A percentile compares a stretch with the other conserved stretches of the same genome.
phyloP scores from a whole-genome alignment of 2,329 filamentous ascomycete genomes.

The Mariannaea elegans region DNA sequence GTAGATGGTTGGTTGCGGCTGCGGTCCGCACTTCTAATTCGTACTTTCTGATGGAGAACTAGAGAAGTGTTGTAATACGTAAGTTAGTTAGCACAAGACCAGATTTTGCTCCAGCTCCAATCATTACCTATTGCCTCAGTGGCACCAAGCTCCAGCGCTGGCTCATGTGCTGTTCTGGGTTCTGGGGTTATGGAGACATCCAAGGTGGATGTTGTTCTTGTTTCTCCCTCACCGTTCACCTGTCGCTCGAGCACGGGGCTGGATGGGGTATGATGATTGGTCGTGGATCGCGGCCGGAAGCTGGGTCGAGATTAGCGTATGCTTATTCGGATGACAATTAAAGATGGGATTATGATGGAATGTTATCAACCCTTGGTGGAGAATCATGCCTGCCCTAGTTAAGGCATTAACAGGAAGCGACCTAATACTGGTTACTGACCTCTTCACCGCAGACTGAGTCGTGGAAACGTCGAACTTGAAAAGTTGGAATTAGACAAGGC shows the following conservation, averaged over 20 bases:
- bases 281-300: slow-evolving; percentile 20
- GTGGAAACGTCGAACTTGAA: background rate
- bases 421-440: background rate
- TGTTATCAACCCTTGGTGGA: slow-evolving; percentile 8
- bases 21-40: too few species aligned
- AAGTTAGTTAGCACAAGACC: background rate
- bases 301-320: slow-evolving; percentile 39
- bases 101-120: background rate
- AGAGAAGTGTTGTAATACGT: background rate
- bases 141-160: background rate
- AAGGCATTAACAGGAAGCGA: background rate
- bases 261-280: slow-evolving; percentile 42
- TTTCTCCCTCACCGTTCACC: slow-evolving; percentile 19
- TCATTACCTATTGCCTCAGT: too few species aligned
- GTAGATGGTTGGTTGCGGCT: too few species aligned
- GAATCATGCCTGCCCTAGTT: accelerated
- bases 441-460: too few species aligned
- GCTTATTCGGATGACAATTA: slow-evolving; percentile 32
- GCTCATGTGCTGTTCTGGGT: slow-evolving; percentile 7
- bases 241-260: slow-evolving; percentile 47
- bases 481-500: background rate
- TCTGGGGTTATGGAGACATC: background rate
- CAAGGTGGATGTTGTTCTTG: background rate
- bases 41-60: background rate
- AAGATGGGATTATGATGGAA: slow-evolving; percentile 1